phyloP scores from a whole-genome alignment of 306 rosid genomes.

The Potentilla sterilis region DNA sequence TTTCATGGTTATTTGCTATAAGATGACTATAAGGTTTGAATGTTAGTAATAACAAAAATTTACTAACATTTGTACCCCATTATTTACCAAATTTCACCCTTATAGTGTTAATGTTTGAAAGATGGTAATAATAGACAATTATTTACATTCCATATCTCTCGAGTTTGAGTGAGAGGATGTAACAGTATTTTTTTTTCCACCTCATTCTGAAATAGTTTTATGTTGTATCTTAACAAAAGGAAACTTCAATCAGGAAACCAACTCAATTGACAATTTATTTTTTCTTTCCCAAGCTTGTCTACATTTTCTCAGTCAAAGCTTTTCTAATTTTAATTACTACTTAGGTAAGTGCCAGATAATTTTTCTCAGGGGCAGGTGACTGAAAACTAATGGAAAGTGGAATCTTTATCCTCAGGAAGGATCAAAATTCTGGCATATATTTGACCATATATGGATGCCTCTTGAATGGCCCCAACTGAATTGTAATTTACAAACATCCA shows the following conservation, averaged over 20 bases:
- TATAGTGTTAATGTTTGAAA: not conserved
- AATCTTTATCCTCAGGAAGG: not conserved
- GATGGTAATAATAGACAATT: not conserved
- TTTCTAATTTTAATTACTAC: not conserved
- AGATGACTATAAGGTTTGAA: not conserved
- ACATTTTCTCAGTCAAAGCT: not conserved
- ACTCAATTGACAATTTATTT: not conserved
- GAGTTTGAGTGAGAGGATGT: not conserved
- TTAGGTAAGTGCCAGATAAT: not conserved
- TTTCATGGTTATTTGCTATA: not conserved
- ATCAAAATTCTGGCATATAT: not conserved
- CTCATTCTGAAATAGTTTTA: not conserved
- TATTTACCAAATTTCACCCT: not conserved
- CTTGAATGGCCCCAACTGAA: not conserved
- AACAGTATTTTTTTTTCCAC: not conserved
- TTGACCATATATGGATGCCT: slow-evolving; percentile 7
- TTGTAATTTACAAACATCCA: slow-evolving; percentile 7
- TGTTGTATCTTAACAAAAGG: slow-evolving; percentile 13
- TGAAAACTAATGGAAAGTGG: not conserved
- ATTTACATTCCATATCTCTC: not conserved
- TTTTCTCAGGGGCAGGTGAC: not conserved
- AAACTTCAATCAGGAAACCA: not conserved
- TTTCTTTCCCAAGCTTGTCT: not conserved
- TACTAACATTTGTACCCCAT: not conserved
- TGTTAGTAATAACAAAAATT: not conserved